Percentiles rank a stretch among this genome's conserved stretches.
Conservation (phyloP, 257 asterid genomes). For the Mentha longifolia region DNA sequence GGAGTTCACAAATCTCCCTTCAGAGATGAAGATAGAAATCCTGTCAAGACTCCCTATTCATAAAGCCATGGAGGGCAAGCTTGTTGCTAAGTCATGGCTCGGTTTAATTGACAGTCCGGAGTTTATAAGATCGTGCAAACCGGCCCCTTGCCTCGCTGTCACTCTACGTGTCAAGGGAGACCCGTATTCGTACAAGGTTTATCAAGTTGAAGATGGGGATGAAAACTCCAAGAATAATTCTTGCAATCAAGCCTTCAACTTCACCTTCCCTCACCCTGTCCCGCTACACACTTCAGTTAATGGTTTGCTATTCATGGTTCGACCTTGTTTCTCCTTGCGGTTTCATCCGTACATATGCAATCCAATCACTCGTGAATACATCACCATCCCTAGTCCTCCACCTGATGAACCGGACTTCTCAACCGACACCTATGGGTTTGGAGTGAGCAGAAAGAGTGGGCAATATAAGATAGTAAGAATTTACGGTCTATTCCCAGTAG, state of each 20-base stretch:
- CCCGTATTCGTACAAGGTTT: not conserved
- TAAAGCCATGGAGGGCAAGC: slow-evolving; percentile 29
- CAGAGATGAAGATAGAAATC: slow-evolving; percentile 26
- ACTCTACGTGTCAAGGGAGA: not conserved
- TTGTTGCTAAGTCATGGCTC: slow-evolving; percentile 38
- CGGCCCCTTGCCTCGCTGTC: slow-evolving; percentile 27
- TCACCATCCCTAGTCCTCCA: not conserved
- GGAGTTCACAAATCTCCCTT: not conserved
- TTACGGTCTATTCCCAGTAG: no score
- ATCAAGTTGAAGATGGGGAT: slow-evolving; percentile 30
- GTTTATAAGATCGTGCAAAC: not conserved
- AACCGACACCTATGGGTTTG: not conserved
- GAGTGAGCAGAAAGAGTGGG: not conserved
- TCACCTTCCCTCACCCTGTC: not conserved
- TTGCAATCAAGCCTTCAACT: not conserved
- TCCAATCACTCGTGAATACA: no score
- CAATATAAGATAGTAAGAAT: not conserved
- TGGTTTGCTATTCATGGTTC: not conserved
- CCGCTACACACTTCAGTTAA: not conserved
- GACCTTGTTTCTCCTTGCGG: no score
- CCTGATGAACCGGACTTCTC: no score
- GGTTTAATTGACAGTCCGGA: not conserved
- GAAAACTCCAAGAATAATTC: not conserved
- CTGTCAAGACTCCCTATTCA: slow-evolving; percentile 42
- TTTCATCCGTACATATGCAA: not conserved